Evolutionary conservation across 2,329 filamentous ascomycete genomes (phyloP).

Genomic region (Diplodia intermedia): DNA sequence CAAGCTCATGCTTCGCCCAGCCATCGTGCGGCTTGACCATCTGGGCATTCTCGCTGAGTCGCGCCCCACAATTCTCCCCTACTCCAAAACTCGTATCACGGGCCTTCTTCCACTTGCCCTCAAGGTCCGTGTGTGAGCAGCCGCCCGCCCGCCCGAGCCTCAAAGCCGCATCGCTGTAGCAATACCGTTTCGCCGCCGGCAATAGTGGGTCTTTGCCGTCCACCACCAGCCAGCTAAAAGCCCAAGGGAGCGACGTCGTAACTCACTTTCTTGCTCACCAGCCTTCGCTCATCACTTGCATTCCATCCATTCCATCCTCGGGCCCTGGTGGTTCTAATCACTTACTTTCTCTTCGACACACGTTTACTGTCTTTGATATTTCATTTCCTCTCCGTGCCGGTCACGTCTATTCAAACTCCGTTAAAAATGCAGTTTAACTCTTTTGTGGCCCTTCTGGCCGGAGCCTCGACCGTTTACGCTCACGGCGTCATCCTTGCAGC

Average conservation of each 20-base stretch:
- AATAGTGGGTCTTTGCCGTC: slow-evolving; percentile 15
- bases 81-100: slow-evolving; percentile 28
- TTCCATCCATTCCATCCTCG: slow-evolving; percentile 20
- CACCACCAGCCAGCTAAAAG: slow-evolving; percentile 23
- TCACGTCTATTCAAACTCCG: slow-evolving; percentile 1
- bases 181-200: slow-evolving; percentile 22
- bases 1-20: slow-evolving; percentile 26
- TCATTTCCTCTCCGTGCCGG: slow-evolving; percentile 11
- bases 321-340: slow-evolving; percentile 22
- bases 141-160: slow-evolving; percentile 4
- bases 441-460: slow-evolving; percentile 42
- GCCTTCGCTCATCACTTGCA: slow-evolving; percentile 23
- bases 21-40: slow-evolving; percentile 3
- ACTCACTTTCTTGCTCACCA: slow-evolving; percentile 23
- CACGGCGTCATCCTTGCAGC: slow-evolving; percentile 44
- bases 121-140: slow-evolving; percentile 16
- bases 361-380: slow-evolving; percentile 11
- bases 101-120: slow-evolving; percentile 16
- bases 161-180: slow-evolving; percentile 28
- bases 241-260: slow-evolving; percentile 1
- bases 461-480: slow-evolving; percentile 41
- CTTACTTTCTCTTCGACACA: slow-evolving; percentile 22
- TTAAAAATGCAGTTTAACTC: slow-evolving; percentile 40
- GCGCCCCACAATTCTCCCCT: slow-evolving; percentile 18
- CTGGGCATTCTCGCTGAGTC: slow-evolving; percentile 1